Evolutionary conservation across 495 filamentous ascomycete genomes (phyloP).

Genomic region (Neurospora sp.): DNA sequence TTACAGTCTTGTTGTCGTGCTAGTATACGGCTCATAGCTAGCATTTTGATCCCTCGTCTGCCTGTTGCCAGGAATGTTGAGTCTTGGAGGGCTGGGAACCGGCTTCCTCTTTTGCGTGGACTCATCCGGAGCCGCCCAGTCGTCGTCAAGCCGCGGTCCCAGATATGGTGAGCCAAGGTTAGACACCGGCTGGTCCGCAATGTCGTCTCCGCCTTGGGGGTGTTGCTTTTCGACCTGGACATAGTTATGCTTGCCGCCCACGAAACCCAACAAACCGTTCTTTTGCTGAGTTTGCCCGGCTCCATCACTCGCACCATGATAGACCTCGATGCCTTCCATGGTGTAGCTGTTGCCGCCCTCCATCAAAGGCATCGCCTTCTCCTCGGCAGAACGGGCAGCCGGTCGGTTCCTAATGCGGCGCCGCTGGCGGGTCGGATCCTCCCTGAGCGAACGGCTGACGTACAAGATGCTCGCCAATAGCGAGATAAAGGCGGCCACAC

Average conservation of each 20-base stretch:
- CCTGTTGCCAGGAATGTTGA: slow-evolving; percentile 7
- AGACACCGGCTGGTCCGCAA: neutral
- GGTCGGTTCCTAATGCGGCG: neutral
- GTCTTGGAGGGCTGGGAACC: neutral
- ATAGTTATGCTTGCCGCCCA: slow-evolving; percentile 20
- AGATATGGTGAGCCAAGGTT: neutral
- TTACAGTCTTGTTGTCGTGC: neutral
- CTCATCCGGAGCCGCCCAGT: slow-evolving; percentile 17
- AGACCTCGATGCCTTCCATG: neutral
- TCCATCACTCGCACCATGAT: neutral
- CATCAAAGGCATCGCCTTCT: slow-evolving; percentile 2
- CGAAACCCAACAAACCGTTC: neutral
- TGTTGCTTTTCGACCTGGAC: slow-evolving; percentile 24
- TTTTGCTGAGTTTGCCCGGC: neutral
- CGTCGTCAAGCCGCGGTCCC: slow-evolving; percentile 10
- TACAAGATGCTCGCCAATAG: slow-evolving; percentile 12
- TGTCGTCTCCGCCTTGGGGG: slow-evolving; percentile 2
- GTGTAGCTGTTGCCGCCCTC: neutral
- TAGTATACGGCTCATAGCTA: slow-evolving; percentile 12
- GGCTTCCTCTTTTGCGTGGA: slow-evolving; percentile 6
- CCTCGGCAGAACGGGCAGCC: slow-evolving; percentile 3
- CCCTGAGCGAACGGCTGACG: neutral
- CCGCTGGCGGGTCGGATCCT: neutral
- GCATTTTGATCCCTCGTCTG: slow-evolving; percentile 10
- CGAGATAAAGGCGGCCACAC: slow-evolving; percentile 14